phyloP scores from a whole-genome alignment of 495 filamentous ascomycete species.

The Penicillium angulare region DNA sequence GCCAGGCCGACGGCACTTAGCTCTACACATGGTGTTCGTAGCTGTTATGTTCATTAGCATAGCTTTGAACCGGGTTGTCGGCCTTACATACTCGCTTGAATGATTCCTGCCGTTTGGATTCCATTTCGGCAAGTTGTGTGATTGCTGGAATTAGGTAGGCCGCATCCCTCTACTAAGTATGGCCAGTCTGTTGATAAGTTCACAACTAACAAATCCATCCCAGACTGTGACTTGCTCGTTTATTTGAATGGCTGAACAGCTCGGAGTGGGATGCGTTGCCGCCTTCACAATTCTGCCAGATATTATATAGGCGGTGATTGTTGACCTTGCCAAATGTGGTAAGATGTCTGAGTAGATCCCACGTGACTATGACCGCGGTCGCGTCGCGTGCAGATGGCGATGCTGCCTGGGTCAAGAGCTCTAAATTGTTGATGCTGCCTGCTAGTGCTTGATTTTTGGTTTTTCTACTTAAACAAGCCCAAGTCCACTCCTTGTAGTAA shows the following conservation, averaged over 20 bases:
- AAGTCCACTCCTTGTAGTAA: too few relatives aligned
- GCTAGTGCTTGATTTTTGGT: neutral
- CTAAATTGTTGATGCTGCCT: conserved; percentile 12
- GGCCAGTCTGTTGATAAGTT: neutral
- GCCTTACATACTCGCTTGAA: conserved; percentile 36
- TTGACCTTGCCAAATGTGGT: neutral
- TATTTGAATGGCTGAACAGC: neutral
- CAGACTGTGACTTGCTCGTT: too few relatives aligned
- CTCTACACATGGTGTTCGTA: conserved; percentile 75
- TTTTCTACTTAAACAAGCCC: neutral
- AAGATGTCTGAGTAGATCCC: conserved; percentile 8
- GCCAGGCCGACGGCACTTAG: conserved; percentile 68
- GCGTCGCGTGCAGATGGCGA: conserved; percentile 37
- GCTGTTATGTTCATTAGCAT: conserved; percentile 40
- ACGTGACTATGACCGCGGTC: conserved; percentile 39
- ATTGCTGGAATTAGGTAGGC: neutral
- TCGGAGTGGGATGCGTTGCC: conserved; percentile 1
- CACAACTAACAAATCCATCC: too few relatives aligned
- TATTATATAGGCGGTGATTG: neutral
- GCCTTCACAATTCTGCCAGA: conserved; percentile 2
- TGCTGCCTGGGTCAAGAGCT: neutral
- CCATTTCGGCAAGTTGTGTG: too few relatives aligned
- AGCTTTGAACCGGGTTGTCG: neutral
- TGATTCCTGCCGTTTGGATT: conserved; percentile 37
- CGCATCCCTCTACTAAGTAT: neutral